Conservation (phyloP, 768 basidiomycete genomes). For the Termitomyces sp. region DNA sequence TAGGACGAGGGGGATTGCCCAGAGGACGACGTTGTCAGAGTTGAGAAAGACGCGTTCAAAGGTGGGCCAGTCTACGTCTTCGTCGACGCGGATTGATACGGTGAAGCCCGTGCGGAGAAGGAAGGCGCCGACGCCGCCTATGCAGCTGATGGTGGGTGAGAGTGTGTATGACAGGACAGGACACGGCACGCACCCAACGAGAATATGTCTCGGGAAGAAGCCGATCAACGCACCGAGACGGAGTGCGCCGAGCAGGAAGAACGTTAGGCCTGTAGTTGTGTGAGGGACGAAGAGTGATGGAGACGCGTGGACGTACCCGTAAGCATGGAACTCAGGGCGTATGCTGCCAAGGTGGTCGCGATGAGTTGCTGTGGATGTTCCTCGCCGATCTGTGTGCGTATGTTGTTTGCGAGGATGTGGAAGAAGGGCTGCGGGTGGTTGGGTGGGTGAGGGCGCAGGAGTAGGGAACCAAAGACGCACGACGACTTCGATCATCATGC, state of each 20-base stretch:
- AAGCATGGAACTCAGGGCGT: conserved; percentile 78
- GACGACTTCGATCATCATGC: conserved; percentile 99
- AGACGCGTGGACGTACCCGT: conserved; percentile 51
- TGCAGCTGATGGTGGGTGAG: conserved; percentile 43
- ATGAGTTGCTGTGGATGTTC: conserved; percentile 65
- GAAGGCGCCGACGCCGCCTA: conserved; percentile 95
- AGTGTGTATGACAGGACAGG: too few species aligned
- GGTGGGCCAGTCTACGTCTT: conserved; percentile 63
- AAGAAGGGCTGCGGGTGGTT: conserved; percentile 71
- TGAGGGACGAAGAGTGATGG: not conserved
- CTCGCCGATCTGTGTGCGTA: conserved; percentile 68
- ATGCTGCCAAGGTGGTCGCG: conserved; percentile 90
- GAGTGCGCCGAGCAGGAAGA: conserved; percentile 82
- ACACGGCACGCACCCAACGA: conserved; percentile 62
- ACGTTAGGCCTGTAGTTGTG: conserved; percentile 59
- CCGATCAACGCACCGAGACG: conserved; percentile 83
- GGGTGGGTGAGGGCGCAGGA: not conserved
- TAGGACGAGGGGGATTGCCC: conserved; percentile 73
- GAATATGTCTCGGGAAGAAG: conserved; percentile 94
- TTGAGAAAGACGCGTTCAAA: conserved; percentile 66
- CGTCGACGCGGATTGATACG: conserved; percentile 77
- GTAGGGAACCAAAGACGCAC: conserved; percentile 35
- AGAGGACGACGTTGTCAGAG: conserved; percentile 59
- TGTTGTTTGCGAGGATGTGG: conserved; percentile 81
- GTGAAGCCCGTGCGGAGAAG: conserved; percentile 86